A percentile compares a stretch with the other conserved stretches of the same genome.
Conservation (phyloP, 192 early-diverging fungal genomes). For the Kickxella alabastrina region DNA sequence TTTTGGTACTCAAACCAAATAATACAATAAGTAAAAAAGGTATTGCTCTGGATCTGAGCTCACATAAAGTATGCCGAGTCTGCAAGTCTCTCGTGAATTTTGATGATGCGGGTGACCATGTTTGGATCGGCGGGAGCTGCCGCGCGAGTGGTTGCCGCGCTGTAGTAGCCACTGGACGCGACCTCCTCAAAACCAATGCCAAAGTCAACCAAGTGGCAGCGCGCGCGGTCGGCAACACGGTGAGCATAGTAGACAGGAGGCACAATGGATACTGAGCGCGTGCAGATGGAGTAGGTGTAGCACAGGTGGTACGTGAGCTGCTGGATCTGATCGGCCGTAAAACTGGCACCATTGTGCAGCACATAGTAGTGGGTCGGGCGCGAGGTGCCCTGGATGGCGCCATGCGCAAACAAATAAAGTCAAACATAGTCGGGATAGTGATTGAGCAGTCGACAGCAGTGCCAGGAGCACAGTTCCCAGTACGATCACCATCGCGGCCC, state of each 20-base stretch:
- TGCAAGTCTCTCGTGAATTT: constrained; percentile 1
- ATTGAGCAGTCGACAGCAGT: constrained; percentile 72
- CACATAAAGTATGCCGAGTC: constrained; percentile 13
- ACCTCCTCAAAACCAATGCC: constrained; percentile 35
- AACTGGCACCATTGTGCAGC: constrained; percentile 80
- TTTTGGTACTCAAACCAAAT: too few relatives aligned
- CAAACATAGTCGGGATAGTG: constrained; percentile 76
- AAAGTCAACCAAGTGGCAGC: constrained; percentile 65
- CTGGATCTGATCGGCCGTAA: constrained; percentile 74
- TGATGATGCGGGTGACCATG: constrained; percentile 4
- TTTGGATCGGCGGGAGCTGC: not conserved
- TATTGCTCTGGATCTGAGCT: not conserved
- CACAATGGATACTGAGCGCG: constrained; percentile 79
- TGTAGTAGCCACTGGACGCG: constrained; percentile 27
- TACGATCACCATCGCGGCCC: constrained; percentile 60
- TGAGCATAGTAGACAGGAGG: constrained; percentile 95
- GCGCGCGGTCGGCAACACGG: constrained; percentile 78
- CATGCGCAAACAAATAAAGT: constrained; percentile 91
- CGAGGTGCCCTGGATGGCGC: constrained; percentile 88
- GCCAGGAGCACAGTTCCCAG: constrained; percentile 79
- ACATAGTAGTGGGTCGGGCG: constrained; percentile 91
- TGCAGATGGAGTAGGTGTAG: constrained; percentile 84
- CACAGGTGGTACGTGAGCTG: constrained; percentile 85
- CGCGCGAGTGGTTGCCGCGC: not conserved
- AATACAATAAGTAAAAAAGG: not conserved